A percentile compares a stretch with the other conserved stretches of the same genome.
These are phyloP conservation scores for Geranium brycei DNA, from an alignment of 345 rosid genomes.

Conservation along the genomic window DNA sequence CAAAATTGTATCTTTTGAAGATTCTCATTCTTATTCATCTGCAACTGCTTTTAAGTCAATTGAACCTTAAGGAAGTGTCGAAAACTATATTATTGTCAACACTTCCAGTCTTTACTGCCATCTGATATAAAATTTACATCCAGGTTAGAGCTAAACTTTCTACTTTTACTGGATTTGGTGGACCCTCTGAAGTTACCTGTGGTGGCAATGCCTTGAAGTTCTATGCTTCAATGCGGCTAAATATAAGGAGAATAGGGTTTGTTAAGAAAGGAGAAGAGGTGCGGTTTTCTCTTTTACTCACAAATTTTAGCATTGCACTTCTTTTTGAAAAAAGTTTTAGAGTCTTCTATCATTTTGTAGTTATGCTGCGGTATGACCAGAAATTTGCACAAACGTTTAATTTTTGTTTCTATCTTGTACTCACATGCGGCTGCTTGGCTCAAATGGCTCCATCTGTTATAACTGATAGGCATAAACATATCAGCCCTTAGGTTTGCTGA, in stretches of 20 bases:
- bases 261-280: slow-evolving; percentile 95
- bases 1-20: too few relatives aligned
- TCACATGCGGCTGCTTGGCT: too few relatives aligned
- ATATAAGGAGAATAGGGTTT: slow-evolving; percentile 52
- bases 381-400: neutral
- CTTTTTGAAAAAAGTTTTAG: neutral
- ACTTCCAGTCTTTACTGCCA: neutral
- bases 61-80: neutral
- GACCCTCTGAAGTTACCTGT: slow-evolving; percentile 90
- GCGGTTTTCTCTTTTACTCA: slow-evolving; percentile 6
- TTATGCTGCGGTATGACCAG: neutral
- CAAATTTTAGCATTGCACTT: slow-evolving; percentile 3
- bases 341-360: neutral
- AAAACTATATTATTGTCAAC: neutral
- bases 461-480: too few relatives aligned
- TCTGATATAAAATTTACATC: neutral
- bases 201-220: slow-evolving; percentile 99
- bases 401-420: neutral
- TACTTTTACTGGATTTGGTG: slow-evolving; percentile 89
- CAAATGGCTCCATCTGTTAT: too few relatives aligned
- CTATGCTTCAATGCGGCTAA: slow-evolving; percentile 87
- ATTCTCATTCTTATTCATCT: too few relatives aligned
- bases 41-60: too few relatives aligned
- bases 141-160: slow-evolving; percentile 85
- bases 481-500: too few relatives aligned